Percentiles rank a stretch among this genome's conserved stretches.
phyloP scores from a whole-genome alignment of 805 yeast species.

The Zygoascus biomembranicola region DNA sequence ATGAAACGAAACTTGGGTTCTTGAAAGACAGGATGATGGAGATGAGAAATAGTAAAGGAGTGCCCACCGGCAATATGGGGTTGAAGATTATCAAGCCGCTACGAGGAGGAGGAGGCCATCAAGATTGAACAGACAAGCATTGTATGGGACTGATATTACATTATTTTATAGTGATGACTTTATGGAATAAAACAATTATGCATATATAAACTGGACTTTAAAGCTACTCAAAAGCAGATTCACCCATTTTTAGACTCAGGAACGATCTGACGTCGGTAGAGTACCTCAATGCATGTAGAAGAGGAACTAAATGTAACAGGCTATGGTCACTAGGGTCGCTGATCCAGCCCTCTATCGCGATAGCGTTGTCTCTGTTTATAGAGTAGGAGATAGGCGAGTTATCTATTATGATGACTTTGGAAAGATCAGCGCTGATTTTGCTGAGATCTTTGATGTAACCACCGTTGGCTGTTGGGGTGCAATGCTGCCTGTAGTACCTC shows the following conservation, averaged over 20 bases:
- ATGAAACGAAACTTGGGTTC: constrained; percentile 30
- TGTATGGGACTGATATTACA: too few relatives aligned
- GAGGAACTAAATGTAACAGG: constrained; percentile 70
- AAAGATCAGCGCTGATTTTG: constrained; percentile 46
- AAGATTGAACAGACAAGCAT: neutral
- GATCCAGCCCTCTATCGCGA: constrained; percentile 95
- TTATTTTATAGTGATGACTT: too few relatives aligned
- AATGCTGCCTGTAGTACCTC: constrained; percentile 71
- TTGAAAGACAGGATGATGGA: constrained; percentile 14
- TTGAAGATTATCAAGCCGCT: constrained; percentile 48
- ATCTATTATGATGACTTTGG: constrained; percentile 71
- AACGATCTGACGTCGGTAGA: constrained; percentile 80
- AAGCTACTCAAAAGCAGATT: constrained; percentile 38
- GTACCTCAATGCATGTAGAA: constrained; percentile 64
- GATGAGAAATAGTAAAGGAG: constrained; percentile 2
- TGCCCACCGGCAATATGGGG: constrained; percentile 1
- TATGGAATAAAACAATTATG: too few relatives aligned
- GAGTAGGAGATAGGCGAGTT: constrained; percentile 90
- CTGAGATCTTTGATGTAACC: constrained; percentile 79
- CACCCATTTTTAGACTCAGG: constrained; percentile 68
- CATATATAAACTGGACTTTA: neutral
- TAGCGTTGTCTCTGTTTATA: constrained; percentile 70
- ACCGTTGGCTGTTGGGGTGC: constrained; percentile 60
- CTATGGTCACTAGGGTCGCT: constrained; percentile 90
- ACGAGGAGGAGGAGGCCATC: constrained; percentile 39